Base-by-base conservation (phyloP, 2,329 filamentous ascomycete genomes). In the Fusarium oxysporum region DNA sequence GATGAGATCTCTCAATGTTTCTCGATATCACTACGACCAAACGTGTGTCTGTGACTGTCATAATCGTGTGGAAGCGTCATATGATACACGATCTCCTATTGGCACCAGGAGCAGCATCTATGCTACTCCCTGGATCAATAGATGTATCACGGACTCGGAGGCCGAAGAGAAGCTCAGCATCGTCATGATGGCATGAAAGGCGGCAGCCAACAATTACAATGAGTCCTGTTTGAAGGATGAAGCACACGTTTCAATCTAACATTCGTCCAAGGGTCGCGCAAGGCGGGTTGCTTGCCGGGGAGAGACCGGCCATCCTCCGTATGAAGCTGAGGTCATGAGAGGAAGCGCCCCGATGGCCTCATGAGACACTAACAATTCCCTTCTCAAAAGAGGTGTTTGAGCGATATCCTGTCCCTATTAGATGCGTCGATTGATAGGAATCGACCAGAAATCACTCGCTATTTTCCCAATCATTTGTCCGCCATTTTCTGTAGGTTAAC, bases 241-340 rank as follows among this genome's bases (percentile, higher is more conserved):
- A 67, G 54, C 70, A 71, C 71, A 64, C 57, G 66, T 73, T 68
- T 73, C 54, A 33, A 43, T 53, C 58, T 61, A n/a, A 30, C 35
- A 71, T 68, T 73, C 45, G 66, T 37, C 40, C 51, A 57, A 60
- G 56, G 41, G 45, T 58, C n/a, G 53, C 35, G 47, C 59, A 58
- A 62, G 32, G 50, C 28, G 41, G 47, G 48, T 37, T 41, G 32
- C 35, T 50, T 30, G 28, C 45, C 47, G 35, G 43, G 21, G 33
- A 32, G 50, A 37, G 47, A 25, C 48, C 38, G 65, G 60, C 37
- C 43, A 64, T 53, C 41, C 56, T 54, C 51, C 17, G 37, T 35
- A n/a, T 58, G 45, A 44, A 45, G 50, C 33, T 30, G 25, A 13
- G 59, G 51, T 35, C 47, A 47, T 37, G 25, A 56, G 53, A 57